A percentile compares a stretch with the other conserved stretches of the same genome.
These are phyloP conservation scores for Pyrenopolyporus hunteri DNA, from an alignment of 495 filamentous ascomycete species.

Conservation along the genomic window DNA sequence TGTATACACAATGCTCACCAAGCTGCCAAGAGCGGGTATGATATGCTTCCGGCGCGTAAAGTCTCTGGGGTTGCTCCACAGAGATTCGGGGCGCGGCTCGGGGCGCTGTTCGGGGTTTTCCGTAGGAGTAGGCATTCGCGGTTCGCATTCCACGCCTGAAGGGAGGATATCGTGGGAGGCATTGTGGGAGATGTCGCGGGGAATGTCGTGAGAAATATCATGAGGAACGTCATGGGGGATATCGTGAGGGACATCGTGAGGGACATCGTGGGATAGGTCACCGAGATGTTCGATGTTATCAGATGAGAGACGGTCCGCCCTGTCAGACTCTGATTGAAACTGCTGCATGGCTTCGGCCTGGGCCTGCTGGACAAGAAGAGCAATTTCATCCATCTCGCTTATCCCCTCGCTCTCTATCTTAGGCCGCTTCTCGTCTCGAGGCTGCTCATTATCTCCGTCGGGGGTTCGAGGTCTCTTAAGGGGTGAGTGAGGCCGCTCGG, in stretches of 20 bases:
- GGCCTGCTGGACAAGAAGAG: constrained; percentile 39
- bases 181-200: no score
- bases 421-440: constrained; percentile 42
- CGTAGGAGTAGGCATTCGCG: constrained; percentile 12
- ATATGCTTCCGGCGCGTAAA: constrained; percentile 44
- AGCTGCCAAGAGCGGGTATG: constrained; percentile 51
- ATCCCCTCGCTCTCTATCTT: constrained; percentile 40
- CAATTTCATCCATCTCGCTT: constrained; percentile 38
- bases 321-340: constrained; percentile 25
- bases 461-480: constrained; percentile 46
- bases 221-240: constrained; percentile 4
- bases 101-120: constrained; percentile 31
- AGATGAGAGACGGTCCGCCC: constrained; percentile 7
- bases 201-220: constrained; percentile 7
- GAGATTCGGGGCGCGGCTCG: constrained; percentile 36
- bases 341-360: constrained; percentile 42
- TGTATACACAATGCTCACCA: constrained; percentile 34
- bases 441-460: constrained; percentile 33
- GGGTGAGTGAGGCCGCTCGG: constrained; percentile 31
- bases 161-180: no score
- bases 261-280: not conserved
- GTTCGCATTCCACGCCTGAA: constrained; percentile 17
- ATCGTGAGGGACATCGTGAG: not conserved
- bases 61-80: constrained; percentile 42
- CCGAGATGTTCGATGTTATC: constrained; percentile 11